phyloP scores from a whole-genome alignment of 305 asterid species.

The Fraxinus sp. region DNA sequence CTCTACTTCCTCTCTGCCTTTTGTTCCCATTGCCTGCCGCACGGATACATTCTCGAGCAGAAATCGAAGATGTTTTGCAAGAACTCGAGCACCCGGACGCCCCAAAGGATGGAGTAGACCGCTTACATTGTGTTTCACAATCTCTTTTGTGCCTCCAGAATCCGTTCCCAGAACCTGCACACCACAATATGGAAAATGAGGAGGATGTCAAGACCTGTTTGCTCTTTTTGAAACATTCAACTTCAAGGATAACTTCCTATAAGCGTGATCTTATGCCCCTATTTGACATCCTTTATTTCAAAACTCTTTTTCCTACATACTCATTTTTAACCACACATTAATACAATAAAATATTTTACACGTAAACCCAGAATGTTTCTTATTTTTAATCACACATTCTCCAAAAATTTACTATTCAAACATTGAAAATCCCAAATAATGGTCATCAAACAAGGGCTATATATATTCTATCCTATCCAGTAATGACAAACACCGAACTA shows the following conservation, averaged over 20 bases:
- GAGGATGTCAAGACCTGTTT: conserved; percentile 3
- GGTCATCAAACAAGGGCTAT: not conserved
- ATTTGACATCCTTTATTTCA: not conserved
- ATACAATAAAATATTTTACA: not conserved
- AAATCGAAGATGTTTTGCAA: conserved; percentile 63
- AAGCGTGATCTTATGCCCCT: not conserved
- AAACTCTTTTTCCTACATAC: no score
- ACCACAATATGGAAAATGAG: not conserved
- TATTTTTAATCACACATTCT: not conserved
- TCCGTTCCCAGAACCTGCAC: conserved; percentile 88
- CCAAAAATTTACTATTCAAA: not conserved
- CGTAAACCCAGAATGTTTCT: no score
- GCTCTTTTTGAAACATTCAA: not conserved
- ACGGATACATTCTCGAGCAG: conserved; percentile 57
- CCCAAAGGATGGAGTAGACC: conserved; percentile 91
- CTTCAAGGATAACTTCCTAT: not conserved
- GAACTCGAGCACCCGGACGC: conserved; percentile 64
- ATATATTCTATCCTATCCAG: not conserved
- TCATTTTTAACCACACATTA: not conserved
- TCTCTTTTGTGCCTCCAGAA: conserved; percentile 94
- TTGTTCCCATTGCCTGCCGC: conserved; percentile 68
- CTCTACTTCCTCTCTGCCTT: conserved; percentile 82
- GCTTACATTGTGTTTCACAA: conserved; percentile 72
- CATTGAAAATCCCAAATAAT: not conserved
- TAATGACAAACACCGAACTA: not conserved